Conservation (phyloP, 2,329 filamentous ascomycete species). For the Alternaria alternata region DNA sequence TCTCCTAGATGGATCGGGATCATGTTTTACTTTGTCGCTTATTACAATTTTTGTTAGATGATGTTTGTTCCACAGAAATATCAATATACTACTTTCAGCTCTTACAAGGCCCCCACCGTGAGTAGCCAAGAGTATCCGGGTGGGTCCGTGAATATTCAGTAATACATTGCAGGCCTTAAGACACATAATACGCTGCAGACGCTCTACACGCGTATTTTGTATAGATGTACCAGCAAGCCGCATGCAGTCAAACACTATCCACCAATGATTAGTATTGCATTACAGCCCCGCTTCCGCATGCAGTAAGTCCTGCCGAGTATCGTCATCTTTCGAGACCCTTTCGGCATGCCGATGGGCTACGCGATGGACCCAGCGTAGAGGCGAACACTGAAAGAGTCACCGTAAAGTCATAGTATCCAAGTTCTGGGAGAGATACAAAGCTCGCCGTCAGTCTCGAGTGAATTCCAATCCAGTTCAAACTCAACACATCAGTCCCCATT, state of each 20-base stretch:
- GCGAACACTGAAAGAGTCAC: background rate
- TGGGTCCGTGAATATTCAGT: too few relatives aligned
- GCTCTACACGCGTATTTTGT: background rate
- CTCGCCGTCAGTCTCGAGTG: background rate
- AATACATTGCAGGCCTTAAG: background rate
- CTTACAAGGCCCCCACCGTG: background rate
- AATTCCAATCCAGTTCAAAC: background rate
- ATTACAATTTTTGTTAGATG: background rate
- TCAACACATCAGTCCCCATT: background rate
- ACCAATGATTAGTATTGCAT: conserved; percentile 13
- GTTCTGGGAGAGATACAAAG: background rate
- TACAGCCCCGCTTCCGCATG: conserved; percentile 11
- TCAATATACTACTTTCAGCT: background rate
- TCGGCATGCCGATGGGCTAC: background rate
- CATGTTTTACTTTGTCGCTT: background rate
- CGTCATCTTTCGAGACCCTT: background rate
- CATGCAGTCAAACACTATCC: background rate
- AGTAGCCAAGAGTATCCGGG: background rate
- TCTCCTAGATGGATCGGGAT: conserved; percentile 2
- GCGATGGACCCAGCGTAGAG: background rate
- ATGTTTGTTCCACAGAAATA: background rate
- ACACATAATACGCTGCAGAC: background rate
- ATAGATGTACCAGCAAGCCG: background rate
- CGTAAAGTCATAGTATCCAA: background rate
- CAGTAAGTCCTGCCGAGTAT: conserved; percentile 9